These are phyloP conservation scores for Beta corolliflora DNA, from an alignment of 179 eudicot genomes.

Conservation along the genomic window DNA sequence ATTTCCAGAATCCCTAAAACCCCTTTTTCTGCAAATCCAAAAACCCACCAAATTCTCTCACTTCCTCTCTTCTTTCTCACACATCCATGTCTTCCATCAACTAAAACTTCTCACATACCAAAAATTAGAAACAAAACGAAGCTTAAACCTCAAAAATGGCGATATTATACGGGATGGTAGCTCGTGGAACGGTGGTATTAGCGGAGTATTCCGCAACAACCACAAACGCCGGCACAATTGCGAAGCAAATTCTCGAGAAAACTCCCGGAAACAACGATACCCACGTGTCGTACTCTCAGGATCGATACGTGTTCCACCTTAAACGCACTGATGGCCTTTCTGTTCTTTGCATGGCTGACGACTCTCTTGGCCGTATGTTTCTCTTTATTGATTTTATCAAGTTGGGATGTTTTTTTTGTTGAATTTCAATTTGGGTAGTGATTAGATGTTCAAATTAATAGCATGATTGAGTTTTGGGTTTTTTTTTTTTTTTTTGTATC, in stretches of 20 bases:
- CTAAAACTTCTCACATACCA: background rate
- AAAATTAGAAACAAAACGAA: background rate
- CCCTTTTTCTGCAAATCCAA: background rate
- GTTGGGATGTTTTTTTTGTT: background rate
- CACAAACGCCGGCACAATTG: conserved; percentile 63
- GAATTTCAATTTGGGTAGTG: background rate
- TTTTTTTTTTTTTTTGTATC: too few relatives aligned
- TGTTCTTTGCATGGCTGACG: conserved; percentile 83
- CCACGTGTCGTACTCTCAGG: conserved; percentile 73
- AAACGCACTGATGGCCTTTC: conserved; percentile 70
- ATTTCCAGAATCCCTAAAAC: background rate
- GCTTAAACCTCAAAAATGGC: conserved; percentile 41
- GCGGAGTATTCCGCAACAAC: conserved; percentile 64
- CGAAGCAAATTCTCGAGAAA: conserved; percentile 72
- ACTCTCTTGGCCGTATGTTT: conserved; percentile 61
- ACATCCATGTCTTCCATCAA: background rate
- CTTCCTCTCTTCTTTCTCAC: background rate
- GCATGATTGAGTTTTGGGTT: too few relatives aligned
- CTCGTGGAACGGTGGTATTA: conserved; percentile 69
- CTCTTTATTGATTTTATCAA: background rate
- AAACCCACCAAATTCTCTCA: background rate
- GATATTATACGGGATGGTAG: conserved; percentile 69
- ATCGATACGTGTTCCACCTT: conserved; percentile 73
- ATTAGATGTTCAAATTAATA: background rate
- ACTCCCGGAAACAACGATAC: conserved; percentile 49